Percentiles rank a stretch among this genome's conserved stretches.
phyloP scores from a whole-genome alignment of 2,329 filamentous ascomycete species.

The Thermomyces lanuginosus region DNA sequence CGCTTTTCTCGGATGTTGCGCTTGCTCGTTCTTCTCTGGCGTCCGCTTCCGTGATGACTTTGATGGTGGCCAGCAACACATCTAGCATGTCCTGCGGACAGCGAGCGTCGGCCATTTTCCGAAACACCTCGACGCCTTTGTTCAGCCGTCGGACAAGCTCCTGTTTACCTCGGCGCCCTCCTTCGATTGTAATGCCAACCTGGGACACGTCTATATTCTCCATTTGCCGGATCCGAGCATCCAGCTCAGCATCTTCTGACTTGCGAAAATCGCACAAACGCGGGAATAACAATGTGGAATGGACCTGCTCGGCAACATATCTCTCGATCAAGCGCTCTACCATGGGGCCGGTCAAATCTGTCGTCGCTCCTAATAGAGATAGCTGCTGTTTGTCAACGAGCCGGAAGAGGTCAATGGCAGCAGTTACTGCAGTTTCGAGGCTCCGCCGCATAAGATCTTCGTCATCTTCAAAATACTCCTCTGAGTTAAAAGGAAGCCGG shows the following conservation, averaged over 20 bases:
- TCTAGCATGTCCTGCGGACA: conserved; percentile 84
- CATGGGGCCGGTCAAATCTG: conserved; percentile 76
- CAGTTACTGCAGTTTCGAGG: conserved; percentile 78
- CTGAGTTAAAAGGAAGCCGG: conserved; percentile 38
- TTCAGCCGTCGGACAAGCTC: conserved; percentile 62
- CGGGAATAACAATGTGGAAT: conserved; percentile 69
- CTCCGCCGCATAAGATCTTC: conserved; percentile 80
- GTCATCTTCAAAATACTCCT: conserved; percentile 70
- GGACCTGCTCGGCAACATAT: conserved; percentile 84
- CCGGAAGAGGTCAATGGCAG: conserved; percentile 90
- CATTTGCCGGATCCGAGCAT: conserved; percentile 84
- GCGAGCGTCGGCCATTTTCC: conserved; percentile 59
- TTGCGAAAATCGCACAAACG: conserved; percentile 61
- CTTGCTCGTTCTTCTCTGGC: conserved; percentile 23
- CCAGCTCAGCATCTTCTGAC: conserved; percentile 70
- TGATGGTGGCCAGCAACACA: conserved; percentile 62
- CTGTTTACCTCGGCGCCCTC: conserved; percentile 60
- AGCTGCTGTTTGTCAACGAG: conserved; percentile 90
- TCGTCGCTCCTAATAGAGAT: conserved; percentile 78
- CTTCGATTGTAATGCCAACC: conserved; percentile 73
- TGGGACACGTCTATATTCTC: conserved; percentile 86
- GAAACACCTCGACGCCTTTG: conserved; percentile 73
- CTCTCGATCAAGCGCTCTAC: conserved; percentile 91
- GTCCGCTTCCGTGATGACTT: conserved; percentile 57
- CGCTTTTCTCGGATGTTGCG: conserved; percentile 35